Evolutionary conservation across 805 yeast species (phyloP), one percentile per base, ranked within the genome.

Genomic region (Hanseniaspora mollemarum): DNA sequence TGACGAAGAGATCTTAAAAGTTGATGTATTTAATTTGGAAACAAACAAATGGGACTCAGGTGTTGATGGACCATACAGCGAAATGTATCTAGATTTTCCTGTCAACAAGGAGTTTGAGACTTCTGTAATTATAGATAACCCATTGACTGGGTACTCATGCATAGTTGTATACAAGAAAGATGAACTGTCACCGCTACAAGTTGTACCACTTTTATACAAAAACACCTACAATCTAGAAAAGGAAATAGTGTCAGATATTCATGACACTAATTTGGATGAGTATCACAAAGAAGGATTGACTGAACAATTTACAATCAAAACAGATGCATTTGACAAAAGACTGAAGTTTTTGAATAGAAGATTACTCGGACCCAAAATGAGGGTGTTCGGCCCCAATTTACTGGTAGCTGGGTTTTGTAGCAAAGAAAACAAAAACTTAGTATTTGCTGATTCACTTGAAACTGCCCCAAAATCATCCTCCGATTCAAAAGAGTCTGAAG

Each of bases 321-420:
- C 62, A 55, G 15, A 55, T 54, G 35, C 48, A 53, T 9, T 55
- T 8, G 55, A 49, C 35, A n/a, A 50, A 42, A 21, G 58, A 51
- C 41, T 53, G 52, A 26, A 55, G 49, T 24, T 56, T 57, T 19
- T 68, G 66, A 9, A 65, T 73, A 67, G 61, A 52, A 70, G 72
- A 32, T 63, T 81, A 46, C 62, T 67, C 21, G 74, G 68, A 55
- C 84, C 87, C 1, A 71, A 77, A 0, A 78, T 82, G 21, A 85
- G 78, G 0, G 60, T 71, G 12, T 82, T 81, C 59, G 88, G 87
- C 4, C 78, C 79, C 53, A 81, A 79, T 55, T 60, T 82, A 18
- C 72, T 83, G 4, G 67, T 80, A 2, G 70, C 76, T 2, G 92
- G 92, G 0, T 78, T 73, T 49, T 62, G 74, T 43, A 75, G 76